phyloP scores from a whole-genome alignment of 805 yeast species.

The Pichia ethanolica region DNA sequence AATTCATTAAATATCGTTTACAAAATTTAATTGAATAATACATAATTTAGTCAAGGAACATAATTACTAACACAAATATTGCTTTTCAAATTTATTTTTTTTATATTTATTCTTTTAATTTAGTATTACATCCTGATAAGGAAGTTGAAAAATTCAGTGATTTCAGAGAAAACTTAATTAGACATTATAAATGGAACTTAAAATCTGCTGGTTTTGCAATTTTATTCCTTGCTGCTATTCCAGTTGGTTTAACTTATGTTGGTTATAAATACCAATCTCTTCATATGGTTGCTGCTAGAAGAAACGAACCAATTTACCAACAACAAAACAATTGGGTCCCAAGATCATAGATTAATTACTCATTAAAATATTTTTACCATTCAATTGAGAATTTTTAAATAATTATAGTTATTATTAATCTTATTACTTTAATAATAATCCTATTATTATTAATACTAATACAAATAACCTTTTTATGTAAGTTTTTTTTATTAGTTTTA shows the following conservation, averaged over 20 bases:
- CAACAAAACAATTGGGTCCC: conserved; percentile 22
- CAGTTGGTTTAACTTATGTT: conserved; percentile 26
- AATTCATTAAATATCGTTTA: too few relatives aligned
- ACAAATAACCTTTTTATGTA: too few relatives aligned
- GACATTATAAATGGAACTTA: conserved; percentile 25
- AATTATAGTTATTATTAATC: too few relatives aligned
- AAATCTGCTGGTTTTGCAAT: conserved; percentile 24
- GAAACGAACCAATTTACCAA: conserved; percentile 23
- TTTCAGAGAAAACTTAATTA: conserved; percentile 26
- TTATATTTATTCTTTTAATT: background rate
- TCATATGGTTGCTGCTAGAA: conserved; percentile 23
- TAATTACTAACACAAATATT: background rate
- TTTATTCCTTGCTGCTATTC: conserved; percentile 26
- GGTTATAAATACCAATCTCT: conserved; percentile 27
- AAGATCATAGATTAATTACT: conserved; percentile 14
- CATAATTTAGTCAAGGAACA: too few relatives aligned
- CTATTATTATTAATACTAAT: too few relatives aligned
- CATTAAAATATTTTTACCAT: background rate
- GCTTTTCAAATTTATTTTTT: background rate
- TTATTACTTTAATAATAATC: background rate
- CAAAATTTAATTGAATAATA: too few relatives aligned
- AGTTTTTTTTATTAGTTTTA: too few relatives aligned
- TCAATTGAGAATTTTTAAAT: too few relatives aligned
- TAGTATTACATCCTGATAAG: conserved; percentile 27
- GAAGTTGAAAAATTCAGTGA: conserved; percentile 26